phyloP scores from a whole-genome alignment of 2,329 filamentous ascomycete species.

The Fusarium irregulare region DNA sequence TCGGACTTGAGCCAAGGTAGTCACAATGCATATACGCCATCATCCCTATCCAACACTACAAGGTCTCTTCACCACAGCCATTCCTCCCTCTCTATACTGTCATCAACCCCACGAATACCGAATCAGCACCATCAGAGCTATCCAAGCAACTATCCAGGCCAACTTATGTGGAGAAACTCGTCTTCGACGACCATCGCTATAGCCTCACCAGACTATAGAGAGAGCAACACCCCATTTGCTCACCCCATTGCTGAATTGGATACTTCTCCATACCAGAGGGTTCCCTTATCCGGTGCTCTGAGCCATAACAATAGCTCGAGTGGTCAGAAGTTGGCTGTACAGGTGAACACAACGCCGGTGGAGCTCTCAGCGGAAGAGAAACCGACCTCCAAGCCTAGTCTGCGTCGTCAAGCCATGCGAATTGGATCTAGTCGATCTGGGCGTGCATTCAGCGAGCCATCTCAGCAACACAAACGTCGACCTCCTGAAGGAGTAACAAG shows the following conservation, averaged over 20 bases:
- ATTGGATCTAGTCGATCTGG: neutral
- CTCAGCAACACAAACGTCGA: neutral
- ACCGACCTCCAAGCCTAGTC: neutral
- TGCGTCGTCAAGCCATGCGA: neutral
- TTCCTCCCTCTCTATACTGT: neutral
- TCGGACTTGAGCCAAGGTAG: slow-evolving; percentile 2
- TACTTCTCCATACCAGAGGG: slow-evolving; percentile 13
- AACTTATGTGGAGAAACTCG: slow-evolving; percentile 22
- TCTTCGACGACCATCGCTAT: slow-evolving; percentile 18
- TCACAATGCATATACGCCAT: neutral
- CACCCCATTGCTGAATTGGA: slow-evolving; percentile 27
- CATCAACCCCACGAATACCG: neutral
- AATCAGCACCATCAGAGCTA: neutral
- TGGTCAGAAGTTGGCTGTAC: slow-evolving; percentile 6
- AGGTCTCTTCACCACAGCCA: neutral
- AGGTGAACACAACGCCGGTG: slow-evolving; percentile 21
- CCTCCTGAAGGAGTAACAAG: neutral
- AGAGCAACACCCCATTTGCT: neutral
- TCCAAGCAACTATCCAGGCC: slow-evolving; percentile 4
- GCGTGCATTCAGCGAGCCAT: neutral
- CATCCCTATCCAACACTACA: neutral
- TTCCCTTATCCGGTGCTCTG: slow-evolving; percentile 2
- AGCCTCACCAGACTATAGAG: neutral
- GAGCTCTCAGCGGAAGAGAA: slow-evolving; percentile 15
- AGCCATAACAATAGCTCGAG: neutral